Base-by-base conservation (phyloP, 2,329 filamentous ascomycete species). In the Didymellaceae sp. region DNA sequence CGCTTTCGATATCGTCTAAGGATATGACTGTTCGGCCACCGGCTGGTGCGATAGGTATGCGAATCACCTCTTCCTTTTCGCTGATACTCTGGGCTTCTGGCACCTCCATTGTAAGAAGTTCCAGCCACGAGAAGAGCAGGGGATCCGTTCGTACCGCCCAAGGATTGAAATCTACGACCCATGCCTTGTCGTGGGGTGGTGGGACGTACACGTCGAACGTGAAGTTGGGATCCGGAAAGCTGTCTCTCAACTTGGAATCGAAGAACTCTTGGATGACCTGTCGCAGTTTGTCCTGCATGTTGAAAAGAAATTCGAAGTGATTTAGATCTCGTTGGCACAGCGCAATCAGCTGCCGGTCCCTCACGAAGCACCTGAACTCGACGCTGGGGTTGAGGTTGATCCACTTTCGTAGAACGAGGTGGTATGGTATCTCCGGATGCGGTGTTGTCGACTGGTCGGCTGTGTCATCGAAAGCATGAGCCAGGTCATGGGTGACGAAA, bases 351-450 rank as follows among this genome's bases (percentile, higher is more conserved):
- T 84, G 84, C 9, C 90, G 82, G 50, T 91, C 81, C 63, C 93
- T 90, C 30, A 97, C 94, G 67, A 97, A 99, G 71, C 92, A 97
- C 18, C 94, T 85, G 74, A 99, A 99, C 72, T 99, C 94, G 51
- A 97, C 84, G 0, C 91, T 89, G 0, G 92, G 91, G 70, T 97
- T 94, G 45, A 94, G 86, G 56, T 86, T 87, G 74, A 96, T 90
- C 75, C 89, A 93, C 70, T 95, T 90, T 25, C 94, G 86, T 8
- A 99, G 82, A 2, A 97, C 87, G 1, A 99, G 84, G 50, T 92
- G 82, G 45, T 92, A 94, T 4, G 83, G 81, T 58, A 94, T 88
- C 2, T 75, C 63, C 14, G 59, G 57, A n/a, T 60, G 53, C 11
- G 58, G 54, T 6, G 49, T 55, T 17, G 57, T 50, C n/a, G 46